phyloP scores from a whole-genome alignment of 176 grass and related monocot genomes.

The Saccharum officinarum region DNA sequence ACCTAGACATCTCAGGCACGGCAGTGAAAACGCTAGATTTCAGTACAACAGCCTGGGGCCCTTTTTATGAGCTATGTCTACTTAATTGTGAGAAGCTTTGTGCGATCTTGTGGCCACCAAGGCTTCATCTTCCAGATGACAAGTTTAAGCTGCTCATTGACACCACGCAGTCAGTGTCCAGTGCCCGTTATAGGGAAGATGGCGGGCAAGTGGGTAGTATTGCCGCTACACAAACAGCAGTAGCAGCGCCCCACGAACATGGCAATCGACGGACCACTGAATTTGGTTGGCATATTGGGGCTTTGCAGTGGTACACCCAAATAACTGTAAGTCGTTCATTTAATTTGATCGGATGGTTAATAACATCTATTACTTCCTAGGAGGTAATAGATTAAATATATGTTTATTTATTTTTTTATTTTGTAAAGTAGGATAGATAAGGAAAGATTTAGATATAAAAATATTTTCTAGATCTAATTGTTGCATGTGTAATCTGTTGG shows the following conservation, averaged over 20 bases:
- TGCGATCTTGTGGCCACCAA: not conserved
- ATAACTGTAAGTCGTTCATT: too few relatives aligned
- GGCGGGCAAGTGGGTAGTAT: not conserved
- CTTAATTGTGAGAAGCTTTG: not conserved
- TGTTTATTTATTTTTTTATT: too few relatives aligned
- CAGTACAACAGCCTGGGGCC: fast-evolving
- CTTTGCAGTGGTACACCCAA: too few relatives aligned
- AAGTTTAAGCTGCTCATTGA: not conserved
- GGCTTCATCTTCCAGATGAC: fast-evolving
- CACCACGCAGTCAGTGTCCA: not conserved
- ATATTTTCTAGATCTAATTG: too few relatives aligned
- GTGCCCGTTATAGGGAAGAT: not conserved
- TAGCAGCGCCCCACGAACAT: not conserved
- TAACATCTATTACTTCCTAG: too few relatives aligned
- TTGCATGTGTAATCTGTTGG: too few relatives aligned
- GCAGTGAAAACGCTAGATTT: slow-evolving; percentile 10
- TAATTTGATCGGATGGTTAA: too few relatives aligned
- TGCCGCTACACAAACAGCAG: not conserved
- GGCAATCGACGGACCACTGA: not conserved
- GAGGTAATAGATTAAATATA: too few relatives aligned
- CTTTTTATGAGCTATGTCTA: not conserved
- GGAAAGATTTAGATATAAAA: too few relatives aligned
- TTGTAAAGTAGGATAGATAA: too few relatives aligned
- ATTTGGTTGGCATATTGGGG: too few relatives aligned
- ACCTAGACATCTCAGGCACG: not conserved